A percentile compares a stretch with the other conserved stretches of the same genome.
phyloP scores from a whole-genome alignment of 2,329 filamentous ascomycete genomes.

The Neobulgaria alba region DNA sequence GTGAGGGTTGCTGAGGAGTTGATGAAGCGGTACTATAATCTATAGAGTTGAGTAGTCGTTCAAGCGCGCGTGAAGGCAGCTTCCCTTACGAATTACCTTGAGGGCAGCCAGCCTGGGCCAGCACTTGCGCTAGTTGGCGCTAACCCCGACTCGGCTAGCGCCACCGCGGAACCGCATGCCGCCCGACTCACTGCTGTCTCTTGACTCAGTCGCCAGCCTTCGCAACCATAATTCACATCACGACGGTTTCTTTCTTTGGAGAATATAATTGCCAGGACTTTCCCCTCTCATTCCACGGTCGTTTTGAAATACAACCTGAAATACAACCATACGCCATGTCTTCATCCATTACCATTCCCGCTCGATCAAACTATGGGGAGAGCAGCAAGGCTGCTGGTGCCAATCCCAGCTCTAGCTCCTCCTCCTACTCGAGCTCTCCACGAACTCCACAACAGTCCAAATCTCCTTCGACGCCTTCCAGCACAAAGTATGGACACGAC shows the following conservation, averaged over 20 bases:
- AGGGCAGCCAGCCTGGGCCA: not conserved
- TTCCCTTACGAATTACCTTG: slow-evolving; percentile 5
- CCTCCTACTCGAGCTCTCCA: slow-evolving; percentile 49
- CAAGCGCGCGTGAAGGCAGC: slow-evolving; percentile 13
- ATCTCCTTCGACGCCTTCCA: slow-evolving; percentile 30
- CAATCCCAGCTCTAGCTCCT: slow-evolving; percentile 34
- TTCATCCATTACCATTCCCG: slow-evolving; percentile 62
- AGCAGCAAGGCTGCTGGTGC: slow-evolving; percentile 34
- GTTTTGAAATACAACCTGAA: slow-evolving; percentile 5
- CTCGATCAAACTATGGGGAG: slow-evolving; percentile 33
- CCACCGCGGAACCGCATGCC: slow-evolving; percentile 3
- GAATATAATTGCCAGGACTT: not conserved
- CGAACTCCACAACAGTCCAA: slow-evolving; percentile 40
- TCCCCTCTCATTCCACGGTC: slow-evolving; percentile 5
- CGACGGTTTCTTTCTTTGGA: slow-evolving; percentile 5
- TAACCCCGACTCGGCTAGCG: slow-evolving; percentile 3
- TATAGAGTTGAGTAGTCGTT: no score
- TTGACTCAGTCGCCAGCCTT: slow-evolving; percentile 5
- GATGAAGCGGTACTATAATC: not conserved
- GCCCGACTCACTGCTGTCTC: not conserved
- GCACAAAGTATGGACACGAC: slow-evolving; percentile 38
- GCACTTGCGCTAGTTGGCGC: not conserved
- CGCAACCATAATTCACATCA: slow-evolving; percentile 8
- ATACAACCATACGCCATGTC: slow-evolving; percentile 37
- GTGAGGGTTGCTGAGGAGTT: not conserved